These are phyloP conservation scores for Cicer pinnatifidum DNA, from an alignment of 306 rosid species.

Conservation along the genomic window DNA sequence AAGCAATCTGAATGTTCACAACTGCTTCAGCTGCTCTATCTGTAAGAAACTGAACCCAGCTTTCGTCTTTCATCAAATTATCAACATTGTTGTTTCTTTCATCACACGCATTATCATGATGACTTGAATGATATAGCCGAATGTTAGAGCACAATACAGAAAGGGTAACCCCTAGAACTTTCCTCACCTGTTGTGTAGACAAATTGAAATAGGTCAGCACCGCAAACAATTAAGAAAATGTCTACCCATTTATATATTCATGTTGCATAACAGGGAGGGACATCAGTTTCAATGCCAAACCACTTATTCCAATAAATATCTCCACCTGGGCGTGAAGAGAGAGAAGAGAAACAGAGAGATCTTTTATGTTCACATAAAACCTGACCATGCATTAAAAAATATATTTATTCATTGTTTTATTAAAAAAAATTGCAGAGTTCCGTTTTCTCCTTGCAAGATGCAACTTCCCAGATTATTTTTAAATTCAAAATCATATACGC, in stretches of 20 bases:
- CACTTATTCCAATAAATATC: conserved; percentile 16
- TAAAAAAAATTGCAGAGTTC: conserved; percentile 21
- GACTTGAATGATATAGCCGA: conserved; percentile 70
- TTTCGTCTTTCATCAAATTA: conserved; percentile 62
- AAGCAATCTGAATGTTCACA: conserved; percentile 73
- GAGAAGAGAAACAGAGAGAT: not conserved
- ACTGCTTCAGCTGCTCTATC: conserved; percentile 70
- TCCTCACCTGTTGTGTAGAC: conserved; percentile 75
- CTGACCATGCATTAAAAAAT: conserved; percentile 26
- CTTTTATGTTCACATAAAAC: conserved; percentile 8
- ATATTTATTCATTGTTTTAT: conserved; percentile 25
- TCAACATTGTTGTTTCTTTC: conserved; percentile 47
- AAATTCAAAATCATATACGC: conserved; percentile 3
- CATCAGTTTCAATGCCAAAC: conserved; percentile 1
- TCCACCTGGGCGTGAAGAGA: not conserved
- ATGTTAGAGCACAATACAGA: conserved; percentile 88
- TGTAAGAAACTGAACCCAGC: conserved; percentile 70
- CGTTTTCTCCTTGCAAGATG: not conserved
- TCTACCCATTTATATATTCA: not conserved
- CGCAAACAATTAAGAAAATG: conserved; percentile 33
- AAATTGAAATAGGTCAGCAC: conserved; percentile 45
- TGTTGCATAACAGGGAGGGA: conserved; percentile 22
- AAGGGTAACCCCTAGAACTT: conserved; percentile 88
- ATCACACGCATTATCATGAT: conserved; percentile 51
- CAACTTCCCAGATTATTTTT: not conserved